A percentile compares a stretch with the other conserved stretches of the same genome.
These are phyloP conservation scores for Cyberlindnera mrakii DNA, from an alignment of 805 yeast genomes.

Conservation along the genomic window DNA sequence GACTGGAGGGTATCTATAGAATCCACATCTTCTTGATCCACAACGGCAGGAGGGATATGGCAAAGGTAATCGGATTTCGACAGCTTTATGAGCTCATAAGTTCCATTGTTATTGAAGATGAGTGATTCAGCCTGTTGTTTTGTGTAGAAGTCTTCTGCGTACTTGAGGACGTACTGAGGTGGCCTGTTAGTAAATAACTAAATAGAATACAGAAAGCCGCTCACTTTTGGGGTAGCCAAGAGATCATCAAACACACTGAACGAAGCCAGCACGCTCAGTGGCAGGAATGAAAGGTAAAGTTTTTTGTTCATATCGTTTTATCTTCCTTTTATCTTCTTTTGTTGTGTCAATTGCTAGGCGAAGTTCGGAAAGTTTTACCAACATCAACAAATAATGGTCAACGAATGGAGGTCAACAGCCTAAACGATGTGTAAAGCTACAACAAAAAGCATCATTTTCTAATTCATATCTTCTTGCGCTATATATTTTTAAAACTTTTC, in stretches of 20 bases:
- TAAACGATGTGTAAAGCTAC: background rate
- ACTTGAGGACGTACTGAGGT: constrained; percentile 12
- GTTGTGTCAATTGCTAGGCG: no score
- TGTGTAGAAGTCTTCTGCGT: constrained; percentile 2
- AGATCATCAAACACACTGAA: constrained; percentile 18
- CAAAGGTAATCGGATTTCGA: constrained; percentile 9
- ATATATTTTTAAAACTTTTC: background rate
- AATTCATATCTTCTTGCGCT: constrained; percentile 1
- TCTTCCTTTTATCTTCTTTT: no score
- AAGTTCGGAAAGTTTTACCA: no score
- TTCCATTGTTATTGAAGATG: background rate
- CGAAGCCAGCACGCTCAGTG: constrained; percentile 2
- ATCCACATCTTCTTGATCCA: background rate
- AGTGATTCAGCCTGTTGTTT: constrained; percentile 2
- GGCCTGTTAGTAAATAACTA: no score
- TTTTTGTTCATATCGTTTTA: no score
- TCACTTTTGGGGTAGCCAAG: constrained; percentile 18
- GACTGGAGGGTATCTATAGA: background rate
- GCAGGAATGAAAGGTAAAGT: background rate
- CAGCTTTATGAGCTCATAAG: no score
- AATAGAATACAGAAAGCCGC: background rate
- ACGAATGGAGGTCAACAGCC: no score
- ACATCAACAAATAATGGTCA: no score
- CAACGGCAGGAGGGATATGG: constrained; percentile 4
- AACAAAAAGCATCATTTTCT: background rate